Percentiles rank a stretch among this genome's conserved stretches.
phyloP scores from a whole-genome alignment of 495 filamentous ascomycete genomes.

The Lentithecium fluviatile region DNA sequence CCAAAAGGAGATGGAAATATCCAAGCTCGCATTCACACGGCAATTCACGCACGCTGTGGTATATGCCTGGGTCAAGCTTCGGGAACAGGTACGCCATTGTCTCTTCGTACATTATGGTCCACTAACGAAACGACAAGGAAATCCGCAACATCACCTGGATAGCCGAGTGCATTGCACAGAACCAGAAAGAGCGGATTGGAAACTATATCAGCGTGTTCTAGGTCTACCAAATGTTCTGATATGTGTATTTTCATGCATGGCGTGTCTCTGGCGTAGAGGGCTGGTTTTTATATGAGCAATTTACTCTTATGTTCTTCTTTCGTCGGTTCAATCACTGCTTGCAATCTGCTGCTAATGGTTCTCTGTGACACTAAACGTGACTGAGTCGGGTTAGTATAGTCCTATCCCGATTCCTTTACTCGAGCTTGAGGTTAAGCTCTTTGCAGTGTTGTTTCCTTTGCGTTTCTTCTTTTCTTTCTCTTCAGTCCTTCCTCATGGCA shows the following conservation, averaged over 20 bases:
- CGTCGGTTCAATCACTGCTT: background rate
- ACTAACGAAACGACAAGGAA: slow-evolving; percentile 60
- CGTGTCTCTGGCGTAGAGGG: slow-evolving; percentile 8
- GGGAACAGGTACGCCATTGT: slow-evolving; percentile 76
- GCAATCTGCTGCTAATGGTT: no score
- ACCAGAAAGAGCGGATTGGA: slow-evolving; percentile 97
- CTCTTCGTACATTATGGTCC: background rate
- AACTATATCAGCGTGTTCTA: slow-evolving; percentile 98
- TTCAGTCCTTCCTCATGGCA: background rate
- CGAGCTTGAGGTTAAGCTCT: no score
- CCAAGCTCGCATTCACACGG: slow-evolving; percentile 88
- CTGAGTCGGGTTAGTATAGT: no score
- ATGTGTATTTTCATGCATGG: slow-evolving; percentile 4
- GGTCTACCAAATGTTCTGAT: background rate
- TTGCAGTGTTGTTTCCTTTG: no score
- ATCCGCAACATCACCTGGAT: slow-evolving; percentile 99
- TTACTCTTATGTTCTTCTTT: background rate
- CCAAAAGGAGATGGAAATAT: slow-evolving; percentile 98
- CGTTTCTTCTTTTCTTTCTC: background rate
- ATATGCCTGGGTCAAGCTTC: slow-evolving; percentile 96
- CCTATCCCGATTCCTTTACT: background rate
- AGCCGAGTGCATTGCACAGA: slow-evolving; percentile 98
- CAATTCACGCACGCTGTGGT: slow-evolving; percentile 96
- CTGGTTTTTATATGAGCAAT: slow-evolving; percentile 17
- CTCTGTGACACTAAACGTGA: no score